Conservation (phyloP, 2,329 filamentous ascomycete genomes). For the Colletotrichum coccodes region DNA sequence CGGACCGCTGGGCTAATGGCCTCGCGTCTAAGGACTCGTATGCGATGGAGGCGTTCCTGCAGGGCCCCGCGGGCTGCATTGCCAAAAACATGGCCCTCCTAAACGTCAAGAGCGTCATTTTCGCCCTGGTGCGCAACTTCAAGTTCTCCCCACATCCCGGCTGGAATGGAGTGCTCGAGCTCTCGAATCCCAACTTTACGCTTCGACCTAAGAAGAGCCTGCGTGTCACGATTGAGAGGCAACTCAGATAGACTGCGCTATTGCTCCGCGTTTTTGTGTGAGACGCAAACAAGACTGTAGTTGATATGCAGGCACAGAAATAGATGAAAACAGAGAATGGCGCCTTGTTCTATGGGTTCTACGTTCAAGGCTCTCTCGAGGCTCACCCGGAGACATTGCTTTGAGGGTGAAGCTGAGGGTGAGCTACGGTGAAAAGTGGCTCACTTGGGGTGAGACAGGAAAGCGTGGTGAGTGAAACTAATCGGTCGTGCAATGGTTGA, state of each 20-base stretch:
- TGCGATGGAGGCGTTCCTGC: conserved; percentile 40
- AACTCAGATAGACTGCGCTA: neutral
- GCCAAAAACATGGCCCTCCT: conserved; percentile 32
- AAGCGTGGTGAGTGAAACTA: too few relatives aligned
- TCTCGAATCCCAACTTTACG: conserved; percentile 33
- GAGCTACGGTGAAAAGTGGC: too few relatives aligned
- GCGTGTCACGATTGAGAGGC: conserved; percentile 19
- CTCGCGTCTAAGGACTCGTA: conserved; percentile 36
- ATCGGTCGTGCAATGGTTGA: too few relatives aligned
- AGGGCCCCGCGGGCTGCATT: conserved; percentile 31
- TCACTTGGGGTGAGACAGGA: too few relatives aligned
- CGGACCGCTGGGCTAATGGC: conserved; percentile 41
- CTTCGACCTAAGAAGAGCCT: conserved; percentile 28
- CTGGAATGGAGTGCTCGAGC: conserved; percentile 10
- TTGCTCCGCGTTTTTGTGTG: neutral
- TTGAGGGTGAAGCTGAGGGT: too few relatives aligned
- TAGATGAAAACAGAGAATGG: neutral
- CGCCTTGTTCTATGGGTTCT: too few relatives aligned
- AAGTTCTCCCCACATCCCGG: conserved; percentile 13
- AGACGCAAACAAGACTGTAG: neutral
- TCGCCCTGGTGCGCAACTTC: conserved; percentile 23
- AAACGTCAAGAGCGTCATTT: conserved; percentile 31
- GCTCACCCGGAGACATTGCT: too few relatives aligned
- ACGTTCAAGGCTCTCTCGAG: too few relatives aligned
- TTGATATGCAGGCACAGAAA: neutral